Conservation (phyloP, 2,329 filamentous ascomycete species). For the Ambrosiella cleistominuta region DNA sequence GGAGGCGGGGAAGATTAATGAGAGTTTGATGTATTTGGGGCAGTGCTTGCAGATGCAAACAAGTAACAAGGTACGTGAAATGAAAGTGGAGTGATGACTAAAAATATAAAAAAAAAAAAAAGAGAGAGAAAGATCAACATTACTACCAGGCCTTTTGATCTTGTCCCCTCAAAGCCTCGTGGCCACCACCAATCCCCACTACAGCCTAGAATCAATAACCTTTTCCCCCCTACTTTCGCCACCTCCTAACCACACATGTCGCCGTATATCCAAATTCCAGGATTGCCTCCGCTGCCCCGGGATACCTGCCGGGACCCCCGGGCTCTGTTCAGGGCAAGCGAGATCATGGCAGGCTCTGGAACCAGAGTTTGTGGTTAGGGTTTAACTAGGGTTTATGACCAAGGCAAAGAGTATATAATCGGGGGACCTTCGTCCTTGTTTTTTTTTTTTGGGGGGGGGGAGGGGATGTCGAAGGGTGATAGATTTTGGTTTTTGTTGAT, state of each 20-base stretch:
- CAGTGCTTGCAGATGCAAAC: constrained; percentile 94
- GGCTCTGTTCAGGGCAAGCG: neutral
- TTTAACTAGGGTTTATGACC: neutral
- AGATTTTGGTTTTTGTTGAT: too few species aligned
- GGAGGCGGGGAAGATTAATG: constrained; percentile 96
- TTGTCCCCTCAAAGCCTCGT: too few species aligned
- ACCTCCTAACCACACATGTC: too few species aligned
- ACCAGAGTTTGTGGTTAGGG: neutral
- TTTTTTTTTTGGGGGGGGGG: too few species aligned
- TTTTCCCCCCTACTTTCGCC: too few species aligned
- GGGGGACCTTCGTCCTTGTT: neutral
- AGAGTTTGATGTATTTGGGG: constrained; percentile 93
- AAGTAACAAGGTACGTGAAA: constrained; percentile 49
- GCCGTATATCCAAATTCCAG: neutral
- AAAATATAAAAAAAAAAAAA: neutral
- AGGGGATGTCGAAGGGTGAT: neutral
- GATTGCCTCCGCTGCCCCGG: neutral
- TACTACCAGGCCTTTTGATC: neutral
- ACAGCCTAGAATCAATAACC: too few species aligned
- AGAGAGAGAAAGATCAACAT: neutral
- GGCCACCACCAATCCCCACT: too few species aligned
- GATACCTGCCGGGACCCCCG: neutral
- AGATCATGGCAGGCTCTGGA: neutral
- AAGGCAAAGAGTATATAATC: neutral
- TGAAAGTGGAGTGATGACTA: neutral